phyloP scores from a whole-genome alignment of 73 alveolate genomes.

The Paramecium caudatum region DNA sequence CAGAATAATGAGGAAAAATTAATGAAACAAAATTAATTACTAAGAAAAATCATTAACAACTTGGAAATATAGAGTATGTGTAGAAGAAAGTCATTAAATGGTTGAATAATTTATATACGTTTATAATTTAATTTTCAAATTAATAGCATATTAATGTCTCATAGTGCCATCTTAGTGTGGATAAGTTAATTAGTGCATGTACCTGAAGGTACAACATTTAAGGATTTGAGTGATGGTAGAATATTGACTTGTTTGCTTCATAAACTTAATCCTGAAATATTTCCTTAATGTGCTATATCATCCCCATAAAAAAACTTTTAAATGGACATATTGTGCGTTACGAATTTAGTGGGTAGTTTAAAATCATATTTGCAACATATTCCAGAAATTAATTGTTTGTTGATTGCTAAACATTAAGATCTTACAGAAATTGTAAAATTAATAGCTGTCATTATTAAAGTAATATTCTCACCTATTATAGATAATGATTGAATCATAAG shows the following conservation, averaged over 20 bases:
- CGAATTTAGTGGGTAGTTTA: neutral
- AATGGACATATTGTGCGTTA: conserved; percentile 48
- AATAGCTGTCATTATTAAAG: neutral
- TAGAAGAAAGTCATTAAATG: conserved; percentile 33
- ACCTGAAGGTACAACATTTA: conserved; percentile 27
- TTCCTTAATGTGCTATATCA: neutral
- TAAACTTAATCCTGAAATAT: conserved; percentile 32
- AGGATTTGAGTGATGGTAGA: conserved; percentile 46
- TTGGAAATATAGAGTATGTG: neutral
- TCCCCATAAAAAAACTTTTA: conserved; percentile 44
- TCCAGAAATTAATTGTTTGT: conserved; percentile 6
- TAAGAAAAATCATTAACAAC: neutral
- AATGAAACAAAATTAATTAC: neutral
- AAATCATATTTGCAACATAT: neutral
- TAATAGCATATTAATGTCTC: too few species aligned
- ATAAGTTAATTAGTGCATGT: conserved; percentile 8
- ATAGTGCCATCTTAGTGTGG: conserved; percentile 11
- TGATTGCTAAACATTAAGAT: conserved; percentile 34
- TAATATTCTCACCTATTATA: neutral
- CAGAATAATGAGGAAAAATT: neutral
- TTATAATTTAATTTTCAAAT: conserved; percentile 11
- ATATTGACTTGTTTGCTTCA: conserved; percentile 26
- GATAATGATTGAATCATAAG: conserved; percentile 8
- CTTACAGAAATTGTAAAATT: neutral
- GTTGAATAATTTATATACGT: too few species aligned